These are phyloP conservation scores for Penicillium sp. DNA, from an alignment of 2,329 filamentous ascomycete genomes.

Conservation along the genomic window DNA sequence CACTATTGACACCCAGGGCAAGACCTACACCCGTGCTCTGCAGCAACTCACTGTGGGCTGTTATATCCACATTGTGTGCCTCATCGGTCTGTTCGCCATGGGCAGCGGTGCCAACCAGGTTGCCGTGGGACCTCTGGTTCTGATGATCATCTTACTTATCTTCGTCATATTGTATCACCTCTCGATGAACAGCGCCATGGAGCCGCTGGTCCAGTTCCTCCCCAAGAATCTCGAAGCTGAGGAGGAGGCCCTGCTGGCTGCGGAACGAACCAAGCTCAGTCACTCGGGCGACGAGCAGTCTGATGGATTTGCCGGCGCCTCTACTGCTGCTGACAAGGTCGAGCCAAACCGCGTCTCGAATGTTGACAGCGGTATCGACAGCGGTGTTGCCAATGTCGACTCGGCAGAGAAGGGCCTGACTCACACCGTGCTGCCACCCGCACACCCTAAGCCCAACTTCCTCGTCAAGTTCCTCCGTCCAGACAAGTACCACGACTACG, in stretches of 20 bases:
- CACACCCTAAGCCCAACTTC: slow-evolving; percentile 33
- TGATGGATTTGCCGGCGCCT: slow-evolving; percentile 3
- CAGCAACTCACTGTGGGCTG: slow-evolving; percentile 79
- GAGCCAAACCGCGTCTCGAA: slow-evolving; percentile 25
- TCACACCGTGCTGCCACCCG: slow-evolving; percentile 19
- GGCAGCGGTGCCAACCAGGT: slow-evolving; percentile 56
- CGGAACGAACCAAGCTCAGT: slow-evolving; percentile 24
- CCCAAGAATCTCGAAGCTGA: slow-evolving; percentile 64
- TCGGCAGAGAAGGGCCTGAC: slow-evolving; percentile 34
- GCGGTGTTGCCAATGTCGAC: slow-evolving; percentile 28
- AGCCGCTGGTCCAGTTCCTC: slow-evolving; percentile 70
- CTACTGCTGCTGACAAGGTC: not conserved
- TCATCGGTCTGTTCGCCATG: slow-evolving; percentile 78
- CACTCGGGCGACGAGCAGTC: slow-evolving; percentile 20
- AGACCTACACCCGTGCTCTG: slow-evolving; percentile 79
- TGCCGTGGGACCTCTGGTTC: slow-evolving; percentile 61
- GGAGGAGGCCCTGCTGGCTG: slow-evolving; percentile 45
- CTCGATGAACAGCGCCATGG: slow-evolving; percentile 62
- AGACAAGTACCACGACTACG: slow-evolving; percentile 68
- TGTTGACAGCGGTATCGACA: slow-evolving; percentile 27
- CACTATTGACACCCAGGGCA: slow-evolving; percentile 76
- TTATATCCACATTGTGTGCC: slow-evolving; percentile 74
- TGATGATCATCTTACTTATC: slow-evolving; percentile 71
- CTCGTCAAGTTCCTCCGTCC: slow-evolving; percentile 63
- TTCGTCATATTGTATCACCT: slow-evolving; percentile 73